These are phyloP conservation scores for Phytophthora cactorum DNA, from an alignment of 352 stramenopile species.

Conservation along the genomic window DNA sequence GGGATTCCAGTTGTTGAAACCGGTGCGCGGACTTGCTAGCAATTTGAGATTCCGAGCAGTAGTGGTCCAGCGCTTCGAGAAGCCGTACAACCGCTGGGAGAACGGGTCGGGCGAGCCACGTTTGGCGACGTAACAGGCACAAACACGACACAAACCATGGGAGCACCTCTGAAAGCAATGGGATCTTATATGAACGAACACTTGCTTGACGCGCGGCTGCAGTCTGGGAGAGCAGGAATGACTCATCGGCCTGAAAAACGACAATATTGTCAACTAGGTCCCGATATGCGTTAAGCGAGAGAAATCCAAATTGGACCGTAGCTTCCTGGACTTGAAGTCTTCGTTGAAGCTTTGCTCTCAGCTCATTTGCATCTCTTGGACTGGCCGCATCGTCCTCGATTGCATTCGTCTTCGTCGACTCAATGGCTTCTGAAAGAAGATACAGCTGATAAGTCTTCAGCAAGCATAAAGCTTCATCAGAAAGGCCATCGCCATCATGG, in stretches of 20 bases:
- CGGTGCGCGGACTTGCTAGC: slow-evolving; percentile 71
- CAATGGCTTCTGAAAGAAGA: slow-evolving; percentile 75
- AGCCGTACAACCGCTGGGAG: slow-evolving; percentile 71
- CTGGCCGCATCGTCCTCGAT: slow-evolving; percentile 8
- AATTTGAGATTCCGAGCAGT: slow-evolving; percentile 68
- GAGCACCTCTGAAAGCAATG: slow-evolving; percentile 68
- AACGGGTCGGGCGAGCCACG: slow-evolving; percentile 76
- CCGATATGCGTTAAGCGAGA: slow-evolving; percentile 68
- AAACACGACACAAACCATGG: slow-evolving; percentile 83
- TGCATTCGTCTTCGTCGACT: slow-evolving; percentile 57
- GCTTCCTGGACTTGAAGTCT: slow-evolving; percentile 74
- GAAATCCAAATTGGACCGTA: slow-evolving; percentile 65
- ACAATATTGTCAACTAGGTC: slow-evolving; percentile 56
- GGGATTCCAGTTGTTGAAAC: slow-evolving; percentile 66
- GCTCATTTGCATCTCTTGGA: slow-evolving; percentile 14
- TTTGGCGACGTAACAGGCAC: slow-evolving; percentile 82
- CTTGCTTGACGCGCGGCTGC: slow-evolving; percentile 38
- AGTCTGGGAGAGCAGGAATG: slow-evolving; percentile 41
- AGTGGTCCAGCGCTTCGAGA: slow-evolving; percentile 71
- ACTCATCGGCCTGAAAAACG: slow-evolving; percentile 55
- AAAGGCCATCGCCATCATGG: slow-evolving; percentile 28
- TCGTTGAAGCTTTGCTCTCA: slow-evolving; percentile 17
- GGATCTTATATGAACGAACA: slow-evolving; percentile 47
- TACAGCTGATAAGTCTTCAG: slow-evolving; percentile 83
- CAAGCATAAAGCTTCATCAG: slow-evolving; percentile 49